These are phyloP conservation scores for Gnomoniopsis smithogilvyi DNA, from an alignment of 2,329 filamentous ascomycete genomes.

Conservation along the genomic window DNA sequence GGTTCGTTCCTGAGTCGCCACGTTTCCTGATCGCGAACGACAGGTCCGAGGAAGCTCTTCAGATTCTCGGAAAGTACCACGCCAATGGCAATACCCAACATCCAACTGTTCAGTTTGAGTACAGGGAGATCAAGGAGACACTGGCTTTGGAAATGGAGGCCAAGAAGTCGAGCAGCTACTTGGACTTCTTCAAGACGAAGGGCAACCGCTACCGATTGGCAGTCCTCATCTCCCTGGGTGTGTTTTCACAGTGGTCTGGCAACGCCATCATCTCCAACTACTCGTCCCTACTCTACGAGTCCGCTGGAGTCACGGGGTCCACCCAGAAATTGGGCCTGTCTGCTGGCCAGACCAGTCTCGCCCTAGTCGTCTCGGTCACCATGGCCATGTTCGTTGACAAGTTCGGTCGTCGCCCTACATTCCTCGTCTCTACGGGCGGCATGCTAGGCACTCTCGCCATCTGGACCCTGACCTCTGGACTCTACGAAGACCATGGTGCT, in stretches of 20 bases:
- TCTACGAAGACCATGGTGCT: constrained; percentile 38
- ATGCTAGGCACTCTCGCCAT: constrained; percentile 48
- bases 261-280: constrained; percentile 61
- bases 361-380: constrained; percentile 49
- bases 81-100: constrained; percentile 50
- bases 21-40: constrained; percentile 34
- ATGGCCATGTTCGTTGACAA: constrained; percentile 53
- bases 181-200: constrained; percentile 51
- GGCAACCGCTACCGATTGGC: constrained; percentile 55
- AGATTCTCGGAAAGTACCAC: constrained; percentile 54
- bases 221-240: constrained; percentile 51
- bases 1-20: constrained; percentile 49
- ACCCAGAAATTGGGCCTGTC: constrained; percentile 42
- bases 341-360: constrained; percentile 48
- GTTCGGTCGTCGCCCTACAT: constrained; percentile 54
- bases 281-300: constrained; percentile 49
- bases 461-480: constrained; percentile 45
- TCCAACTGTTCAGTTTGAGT: constrained; percentile 56
- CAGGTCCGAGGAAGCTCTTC: constrained; percentile 47
- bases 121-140: constrained; percentile 57
- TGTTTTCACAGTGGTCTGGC: constrained; percentile 59
- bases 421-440: constrained; percentile 42
- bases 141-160: constrained; percentile 48
- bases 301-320: constrained; percentile 47
- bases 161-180: constrained; percentile 45